Base-by-base conservation (phyloP, 176 grass and related monocot species). In the Tuctoria greenei region DNA sequence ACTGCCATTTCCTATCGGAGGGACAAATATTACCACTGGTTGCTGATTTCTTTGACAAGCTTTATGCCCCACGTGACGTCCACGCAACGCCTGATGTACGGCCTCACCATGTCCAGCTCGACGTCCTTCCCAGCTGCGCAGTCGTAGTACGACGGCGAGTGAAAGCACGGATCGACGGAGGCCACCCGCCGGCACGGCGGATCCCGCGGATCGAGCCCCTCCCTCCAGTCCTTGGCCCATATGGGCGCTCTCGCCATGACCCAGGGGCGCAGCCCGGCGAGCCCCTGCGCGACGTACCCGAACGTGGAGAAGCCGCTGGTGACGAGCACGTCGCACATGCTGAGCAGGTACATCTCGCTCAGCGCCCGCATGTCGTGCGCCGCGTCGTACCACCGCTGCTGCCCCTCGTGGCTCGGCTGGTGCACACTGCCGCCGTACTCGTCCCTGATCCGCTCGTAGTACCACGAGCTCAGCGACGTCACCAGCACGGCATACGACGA, bases 131-230 rank as follows among this genome's bases (percentile, higher is more conserved):
- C 76, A 17, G 72, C 84, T 7, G 70, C 71, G 60, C 93, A 97
- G 62, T 88, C 69, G 27, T 71, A 85, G 10, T 44, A 34, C 0
- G 91, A 83, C 43, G 94, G 91, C 5, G 66, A 20, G 61, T 93
- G 90, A 39, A 88, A 88, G 67, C 93, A 96, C 4, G 87, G 66
- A 52, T 97, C 93, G 10, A 92, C 56, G 14, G 83, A 75, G 18
- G 28, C 21, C 6, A 14, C 75, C 56, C 69, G 51, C 54, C 16
- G 8, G 51, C 86, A 89, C 11, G 86, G 79, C 10, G 79, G 65
- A 1, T 77, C 50, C 0, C 23, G 42, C 14, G 66, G 39, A 2
- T 25, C 47, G n/a, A 41, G 21, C 26, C 2, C 65, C 15, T 35
- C 61, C 7, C 20, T 66, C 67, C 58, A 66, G 26, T 82, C 56